Percentiles rank a stretch among this genome's conserved stretches.
Conservation (phyloP, 2,329 filamentous ascomycete genomes). For the Penicillium occitanis region DNA sequence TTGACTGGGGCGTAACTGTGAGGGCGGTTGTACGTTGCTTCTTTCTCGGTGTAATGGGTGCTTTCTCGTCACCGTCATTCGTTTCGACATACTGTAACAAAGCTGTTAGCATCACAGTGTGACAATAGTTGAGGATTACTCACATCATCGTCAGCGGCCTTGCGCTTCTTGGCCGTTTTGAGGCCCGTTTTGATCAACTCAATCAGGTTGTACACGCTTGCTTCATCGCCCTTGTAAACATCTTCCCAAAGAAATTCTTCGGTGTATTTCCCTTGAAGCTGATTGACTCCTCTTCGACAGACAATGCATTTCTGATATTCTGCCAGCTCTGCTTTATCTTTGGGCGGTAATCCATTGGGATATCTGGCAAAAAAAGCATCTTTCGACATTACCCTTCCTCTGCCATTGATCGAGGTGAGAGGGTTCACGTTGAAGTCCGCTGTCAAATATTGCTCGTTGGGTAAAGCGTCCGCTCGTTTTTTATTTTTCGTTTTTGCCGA, state of each 20-base stretch:
- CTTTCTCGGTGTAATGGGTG: slow-evolving; percentile 57
- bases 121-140: slow-evolving; percentile 21
- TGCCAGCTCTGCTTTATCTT: slow-evolving; percentile 57
- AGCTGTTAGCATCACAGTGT: slow-evolving; percentile 14
- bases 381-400: slow-evolving; percentile 74
- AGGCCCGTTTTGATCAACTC: slow-evolving; percentile 64
- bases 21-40: slow-evolving; percentile 52
- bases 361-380: slow-evolving; percentile 66
- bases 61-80: slow-evolving; percentile 33
- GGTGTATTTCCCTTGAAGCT: slow-evolving; percentile 84
- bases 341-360: slow-evolving; percentile 72
- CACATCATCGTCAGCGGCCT: slow-evolving; percentile 41
- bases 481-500: slow-evolving; percentile 67
- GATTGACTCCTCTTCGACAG: slow-evolving; percentile 86
- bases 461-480: slow-evolving; percentile 76
- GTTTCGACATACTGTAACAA: slow-evolving; percentile 38
- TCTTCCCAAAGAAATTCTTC: slow-evolving; percentile 92
- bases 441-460: slow-evolving; percentile 91
- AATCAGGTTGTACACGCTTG: slow-evolving; percentile 66
- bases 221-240: slow-evolving; percentile 64
- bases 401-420: slow-evolving; percentile 85
- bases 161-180: slow-evolving; percentile 64
- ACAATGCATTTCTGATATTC: slow-evolving; percentile 85
- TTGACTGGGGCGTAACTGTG: slow-evolving; percentile 44
- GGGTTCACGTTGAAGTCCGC: slow-evolving; percentile 84